Conservation (phyloP, 169 alveolate genomes). For the Cryptosporidium ryanae region DNA sequence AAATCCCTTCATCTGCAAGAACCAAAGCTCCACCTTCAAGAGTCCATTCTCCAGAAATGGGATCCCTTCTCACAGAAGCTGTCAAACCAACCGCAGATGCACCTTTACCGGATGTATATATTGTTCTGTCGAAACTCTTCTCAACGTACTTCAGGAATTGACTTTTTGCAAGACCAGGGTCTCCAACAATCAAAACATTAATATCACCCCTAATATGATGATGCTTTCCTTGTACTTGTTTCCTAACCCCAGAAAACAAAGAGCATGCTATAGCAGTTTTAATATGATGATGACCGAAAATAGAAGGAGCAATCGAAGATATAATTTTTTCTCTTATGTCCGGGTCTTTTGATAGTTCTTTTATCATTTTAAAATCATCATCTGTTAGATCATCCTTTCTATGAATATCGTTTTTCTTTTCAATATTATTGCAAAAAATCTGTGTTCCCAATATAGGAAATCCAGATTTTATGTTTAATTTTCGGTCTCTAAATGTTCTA, state of each 20-base stretch:
- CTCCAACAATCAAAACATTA: constrained; percentile 94
- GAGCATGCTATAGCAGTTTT: constrained; percentile 93
- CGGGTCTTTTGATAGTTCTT: constrained; percentile 91
- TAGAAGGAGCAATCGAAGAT: constrained; percentile 97
- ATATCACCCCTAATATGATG: constrained; percentile 97
- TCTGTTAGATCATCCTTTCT: constrained; percentile 92
- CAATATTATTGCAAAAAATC: constrained; percentile 95
- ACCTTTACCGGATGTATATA: constrained; percentile 97
- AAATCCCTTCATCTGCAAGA: constrained; percentile 99
- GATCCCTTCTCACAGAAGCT: constrained; percentile 95
- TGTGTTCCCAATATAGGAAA: constrained; percentile 96
- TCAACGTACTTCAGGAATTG: constrained; percentile 98
- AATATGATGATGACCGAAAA: constrained; percentile 95
- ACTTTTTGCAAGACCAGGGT: constrained; percentile 99
- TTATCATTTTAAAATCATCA: constrained; percentile 92
- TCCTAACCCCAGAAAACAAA: constrained; percentile 93
- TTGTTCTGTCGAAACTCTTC: constrained; percentile 94
- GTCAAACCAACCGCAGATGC: constrained; percentile 99
- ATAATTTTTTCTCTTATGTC: constrained; percentile 93
- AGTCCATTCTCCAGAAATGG: constrained; percentile 97
- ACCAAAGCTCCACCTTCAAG: constrained; percentile 99
- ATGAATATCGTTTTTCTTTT: constrained; percentile 88
- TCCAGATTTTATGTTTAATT: constrained; percentile 94
- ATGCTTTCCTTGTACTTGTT: constrained; percentile 93
- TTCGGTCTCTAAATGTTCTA: constrained; percentile 92